phyloP scores from a whole-genome alignment of 2,329 filamentous ascomycete genomes.

The Pseudogymnoascus sp. region DNA sequence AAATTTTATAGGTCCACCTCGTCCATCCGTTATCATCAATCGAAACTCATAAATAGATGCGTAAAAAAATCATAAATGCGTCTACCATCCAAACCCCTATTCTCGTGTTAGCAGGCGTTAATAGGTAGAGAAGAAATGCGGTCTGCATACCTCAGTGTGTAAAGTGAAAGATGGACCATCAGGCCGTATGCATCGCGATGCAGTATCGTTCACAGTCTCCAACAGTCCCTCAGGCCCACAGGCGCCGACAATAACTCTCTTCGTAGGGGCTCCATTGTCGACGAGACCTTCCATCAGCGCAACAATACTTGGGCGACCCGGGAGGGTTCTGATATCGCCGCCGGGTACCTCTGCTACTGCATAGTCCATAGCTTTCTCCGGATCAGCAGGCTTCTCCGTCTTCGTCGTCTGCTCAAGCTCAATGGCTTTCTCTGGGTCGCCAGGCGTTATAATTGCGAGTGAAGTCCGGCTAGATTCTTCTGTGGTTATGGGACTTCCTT shows the following conservation, averaged over 20 bases:
- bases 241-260: constrained; percentile 39
- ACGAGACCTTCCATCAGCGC: constrained; percentile 35
- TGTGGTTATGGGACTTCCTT: background rate
- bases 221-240: constrained; percentile 42
- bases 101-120: background rate
- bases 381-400: background rate
- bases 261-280: constrained; percentile 25
- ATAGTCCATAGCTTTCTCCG: background rate
- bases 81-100: constrained; percentile 3
- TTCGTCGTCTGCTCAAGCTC: background rate
- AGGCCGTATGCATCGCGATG: constrained; percentile 36
- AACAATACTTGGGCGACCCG: constrained; percentile 37
- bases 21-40: background rate
- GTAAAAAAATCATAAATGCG: background rate
- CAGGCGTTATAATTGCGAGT: background rate
- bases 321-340: constrained; percentile 12
- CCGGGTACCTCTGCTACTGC: constrained; percentile 8
- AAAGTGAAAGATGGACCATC: constrained; percentile 43
- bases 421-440: background rate
- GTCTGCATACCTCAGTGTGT: constrained; percentile 35
- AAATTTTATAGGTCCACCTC: background rate
- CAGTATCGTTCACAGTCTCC: constrained; percentile 37
- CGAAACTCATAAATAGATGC: background rate
- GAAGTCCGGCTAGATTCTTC: background rate
- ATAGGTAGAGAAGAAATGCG: background rate